Evolutionary conservation across 108 stramenopile genomes (phyloP), one percentile per base, ranked within the genome.

Genomic region (Tribonema minus): DNA sequence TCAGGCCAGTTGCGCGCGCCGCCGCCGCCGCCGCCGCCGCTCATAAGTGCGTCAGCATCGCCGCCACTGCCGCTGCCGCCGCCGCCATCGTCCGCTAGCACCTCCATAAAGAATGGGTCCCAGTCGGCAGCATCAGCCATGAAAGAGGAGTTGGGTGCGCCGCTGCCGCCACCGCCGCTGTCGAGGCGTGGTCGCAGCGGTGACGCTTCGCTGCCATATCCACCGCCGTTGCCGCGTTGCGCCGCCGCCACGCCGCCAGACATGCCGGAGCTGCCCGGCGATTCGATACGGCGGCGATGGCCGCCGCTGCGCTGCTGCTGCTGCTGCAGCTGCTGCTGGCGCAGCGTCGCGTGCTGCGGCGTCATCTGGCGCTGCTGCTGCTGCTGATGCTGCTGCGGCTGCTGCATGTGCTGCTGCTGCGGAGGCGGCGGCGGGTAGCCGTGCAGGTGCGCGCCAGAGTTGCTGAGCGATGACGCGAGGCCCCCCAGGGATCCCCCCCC

Each of bases 11-110:
- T 72, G n/a, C 39, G 46, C 38, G 15, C 61, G 25, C 61, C 25
- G 25, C 70, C 70, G 27, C 67, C 67, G 3, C 67, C 67, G 7
- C 67, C 67, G 29, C 67, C 67, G n/a, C n/a, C n/a, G n/a, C n/a
- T n/a, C n/a, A n/a, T n/a, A n/a, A n/a, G n/a, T n/a, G n/a, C n/a
- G n/a, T n/a, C n/a, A n/a, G n/a, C n/a, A n/a, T n/a, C n/a, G 1
- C 67, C 67, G 39, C 67, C 29, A 12, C 68, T 29, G 54, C 60
- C 59, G 36, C 59, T 59, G 37, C 71, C 71, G 30, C 9, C 28
- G 30, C 37, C 36, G 36, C 71, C 23, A 32, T 62, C 71, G 29
- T 29, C 58, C 69, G 41, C 25, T 15, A n/a, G 69, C 58, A 70
- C 20, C n/a, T 70, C 58, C 26, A n/a, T 27, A 5, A 46, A 46